Percentiles rank a stretch among this genome's conserved stretches.
Evolutionary conservation across 768 basidiomycete species (phyloP).

Genomic region (Agaricus bisporus): DNA sequence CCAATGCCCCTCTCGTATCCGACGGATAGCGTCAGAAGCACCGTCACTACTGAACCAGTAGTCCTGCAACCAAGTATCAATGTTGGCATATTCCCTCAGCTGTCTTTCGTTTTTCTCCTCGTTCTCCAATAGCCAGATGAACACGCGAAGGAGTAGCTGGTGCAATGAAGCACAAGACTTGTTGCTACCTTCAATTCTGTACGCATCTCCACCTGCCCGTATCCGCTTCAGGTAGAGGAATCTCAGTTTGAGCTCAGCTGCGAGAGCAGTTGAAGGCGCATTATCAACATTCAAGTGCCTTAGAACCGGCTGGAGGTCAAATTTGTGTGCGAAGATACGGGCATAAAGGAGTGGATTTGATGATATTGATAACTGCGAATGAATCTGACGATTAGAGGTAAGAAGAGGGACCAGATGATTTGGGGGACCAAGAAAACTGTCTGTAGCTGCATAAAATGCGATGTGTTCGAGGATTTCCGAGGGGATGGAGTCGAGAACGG

Average conservation of each 20-base stretch:
- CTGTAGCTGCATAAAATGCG: slow-evolving; percentile 56
- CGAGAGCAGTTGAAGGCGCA: slow-evolving; percentile 37
- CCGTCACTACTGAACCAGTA: slow-evolving; percentile 63
- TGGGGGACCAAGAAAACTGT: slow-evolving; percentile 53
- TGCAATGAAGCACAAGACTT: slow-evolving; percentile 18
- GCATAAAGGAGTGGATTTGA: slow-evolving; percentile 69
- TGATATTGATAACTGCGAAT: slow-evolving; percentile 42
- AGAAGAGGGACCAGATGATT: slow-evolving; percentile 52
- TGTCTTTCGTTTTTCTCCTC: slow-evolving; percentile 68
- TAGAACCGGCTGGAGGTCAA: slow-evolving; percentile 48
- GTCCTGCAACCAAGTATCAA: slow-evolving; percentile 57
- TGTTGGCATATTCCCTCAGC: slow-evolving; percentile 59
- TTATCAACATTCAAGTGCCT: slow-evolving; percentile 42
- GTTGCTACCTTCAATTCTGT: background rate
- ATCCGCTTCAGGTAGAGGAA: slow-evolving; percentile 54
- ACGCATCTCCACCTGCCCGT: slow-evolving; percentile 35
- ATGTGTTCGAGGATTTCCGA: slow-evolving; percentile 78
- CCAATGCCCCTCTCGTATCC: slow-evolving; percentile 46
- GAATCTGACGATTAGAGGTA: slow-evolving; percentile 37
- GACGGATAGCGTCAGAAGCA: slow-evolving; percentile 41
- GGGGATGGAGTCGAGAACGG: slow-evolving; percentile 48
- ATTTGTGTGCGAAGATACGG: slow-evolving; percentile 59
- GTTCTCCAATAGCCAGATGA: slow-evolving; percentile 78
- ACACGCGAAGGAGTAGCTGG: slow-evolving; percentile 60
- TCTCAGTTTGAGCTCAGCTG: slow-evolving; percentile 60